Base-by-base conservation (phyloP, 352 stramenopile genomes). In the Pythium coloratum region DNA sequence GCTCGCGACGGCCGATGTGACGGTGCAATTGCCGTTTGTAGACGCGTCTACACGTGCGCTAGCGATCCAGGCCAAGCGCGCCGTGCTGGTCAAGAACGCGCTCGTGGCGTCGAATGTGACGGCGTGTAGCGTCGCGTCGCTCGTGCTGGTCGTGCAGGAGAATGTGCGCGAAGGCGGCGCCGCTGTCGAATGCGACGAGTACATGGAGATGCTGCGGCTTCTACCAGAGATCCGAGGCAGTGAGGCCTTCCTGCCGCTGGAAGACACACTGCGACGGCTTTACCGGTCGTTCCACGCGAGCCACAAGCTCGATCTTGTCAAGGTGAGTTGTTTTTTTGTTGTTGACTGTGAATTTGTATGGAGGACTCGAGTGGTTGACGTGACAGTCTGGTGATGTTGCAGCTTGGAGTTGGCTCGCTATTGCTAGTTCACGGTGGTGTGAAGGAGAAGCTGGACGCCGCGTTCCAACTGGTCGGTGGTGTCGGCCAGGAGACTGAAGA, bases 31-130 rank as follows among this genome's bases (percentile, higher is more conserved):
- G 58, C 84, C 86, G 2, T 90, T 86, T 56, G 71, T 89, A 42
- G 81, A 34, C 13, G 24, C 67, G 65, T 76, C 82, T 14, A 80
- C 66, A 57, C 84, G 76, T 44, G 81, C 82, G 47, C 66, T 94
- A 28, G 76, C 81, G 61, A 80, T 92, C 33, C 81, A 92, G 62
- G 83, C 82, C 54, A 93, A 86, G 72, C 81, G 84, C 59, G 86
- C 88, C 47, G 69, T 84, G 71, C 51, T 70, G 26, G 76, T 93
- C 55, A 80, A 76, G 59, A 92, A 95, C 51, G 81, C 86, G 12
- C 76, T 95, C 5, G 80, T 93, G 16, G 84, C 77, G 5, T 84
- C 81, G 1, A 86, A 89, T 18, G 77, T 92, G 38, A 78, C 66
- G 8, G 70, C 67, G 5, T 90, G 81, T 59, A 59, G n/a, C 68